Base-by-base conservation (phyloP, 208 protist species). In the Trypanosoma cruzi region DNA sequence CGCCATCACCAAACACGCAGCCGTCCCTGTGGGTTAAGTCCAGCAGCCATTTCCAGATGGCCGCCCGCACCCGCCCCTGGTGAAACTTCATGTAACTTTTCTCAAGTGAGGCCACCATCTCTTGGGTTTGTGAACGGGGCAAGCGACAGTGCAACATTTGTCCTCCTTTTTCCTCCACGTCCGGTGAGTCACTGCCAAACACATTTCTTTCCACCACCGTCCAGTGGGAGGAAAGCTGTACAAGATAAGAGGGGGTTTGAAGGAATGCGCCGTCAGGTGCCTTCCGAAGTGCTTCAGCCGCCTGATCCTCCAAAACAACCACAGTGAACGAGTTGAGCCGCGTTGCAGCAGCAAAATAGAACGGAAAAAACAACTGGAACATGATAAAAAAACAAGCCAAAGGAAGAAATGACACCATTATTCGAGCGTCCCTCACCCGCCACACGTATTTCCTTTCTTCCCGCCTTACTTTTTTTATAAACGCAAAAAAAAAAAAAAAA, bases 81-180 rank as follows among this genome's bases (percentile, higher is more conserved):
- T 86, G 46, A n/a, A 31, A 60, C 1, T 49, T 29, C 5, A 90
- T 34, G 69, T 80, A 91, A 37, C 55, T 61, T 8, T 48, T 44
- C 71, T 86, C 79, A 40, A 29, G 74, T 24, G 14, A 57, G n/a
- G 18, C 44, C 24, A 84, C 44, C 20, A 62, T 62, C 0, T 46
- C 77, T 10, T 26, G 37, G n/a, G 73, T 76, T 11, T 81, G 77
- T 37, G 85, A 82, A 20, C 86, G 73, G 16, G 90, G 90, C 36
- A 96, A 75, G 0, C 90, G 88, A 54, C 90, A 96, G 77, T 96
- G 90, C 61, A 96, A 73, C 29, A 94, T 61, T 5, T 68, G 0
- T 3, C 71, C 57, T 28, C 70, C 57, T 5, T 32, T 34, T 13
- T 50, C 42, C 22, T 75, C 60, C 31, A 52, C 49, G 24, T 75